A percentile compares a stretch with the other conserved stretches of the same genome.
These are phyloP conservation scores for Talinum fruticosum DNA, from an alignment of 148 eudicot genomes.

Conservation along the genomic window DNA sequence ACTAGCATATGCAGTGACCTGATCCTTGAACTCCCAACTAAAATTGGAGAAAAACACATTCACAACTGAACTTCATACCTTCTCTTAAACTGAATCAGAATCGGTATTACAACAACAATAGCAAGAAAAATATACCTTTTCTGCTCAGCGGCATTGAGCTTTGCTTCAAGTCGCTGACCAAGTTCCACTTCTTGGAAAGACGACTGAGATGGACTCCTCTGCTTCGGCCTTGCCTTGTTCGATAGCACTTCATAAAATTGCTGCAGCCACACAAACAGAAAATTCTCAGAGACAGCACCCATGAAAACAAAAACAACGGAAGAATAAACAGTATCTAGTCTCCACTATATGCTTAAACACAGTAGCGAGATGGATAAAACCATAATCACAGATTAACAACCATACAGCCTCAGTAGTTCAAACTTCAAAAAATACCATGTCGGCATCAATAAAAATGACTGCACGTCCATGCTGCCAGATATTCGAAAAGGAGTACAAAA, in stretches of 20 bases:
- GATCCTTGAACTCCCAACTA: no score
- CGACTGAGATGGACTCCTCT: slow-evolving; percentile 64
- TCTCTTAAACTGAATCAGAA: neutral
- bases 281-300: neutral
- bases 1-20: no score
- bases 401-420: neutral
- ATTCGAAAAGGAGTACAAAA: neutral
- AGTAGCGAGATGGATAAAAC: neutral
- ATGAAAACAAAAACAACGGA: neutral
- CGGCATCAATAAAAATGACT: neutral
- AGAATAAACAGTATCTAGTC: neutral
- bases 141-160: slow-evolving; percentile 96
- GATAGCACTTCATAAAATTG: slow-evolving; percentile 75
- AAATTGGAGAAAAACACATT: no score
- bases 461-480: neutral
- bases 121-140: slow-evolving; percentile 50
- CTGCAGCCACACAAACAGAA: slow-evolving; percentile 33
- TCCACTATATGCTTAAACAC: neutral
- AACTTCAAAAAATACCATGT: neutral
- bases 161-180: slow-evolving; percentile 84
- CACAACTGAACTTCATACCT: neutral
- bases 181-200: slow-evolving; percentile 65
- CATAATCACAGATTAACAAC: neutral
- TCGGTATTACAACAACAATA: neutral
- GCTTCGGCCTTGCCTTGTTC: slow-evolving; percentile 79